Base-by-base conservation (phyloP, 129 eudicot species). In the Flaveria ramosissima region DNA sequence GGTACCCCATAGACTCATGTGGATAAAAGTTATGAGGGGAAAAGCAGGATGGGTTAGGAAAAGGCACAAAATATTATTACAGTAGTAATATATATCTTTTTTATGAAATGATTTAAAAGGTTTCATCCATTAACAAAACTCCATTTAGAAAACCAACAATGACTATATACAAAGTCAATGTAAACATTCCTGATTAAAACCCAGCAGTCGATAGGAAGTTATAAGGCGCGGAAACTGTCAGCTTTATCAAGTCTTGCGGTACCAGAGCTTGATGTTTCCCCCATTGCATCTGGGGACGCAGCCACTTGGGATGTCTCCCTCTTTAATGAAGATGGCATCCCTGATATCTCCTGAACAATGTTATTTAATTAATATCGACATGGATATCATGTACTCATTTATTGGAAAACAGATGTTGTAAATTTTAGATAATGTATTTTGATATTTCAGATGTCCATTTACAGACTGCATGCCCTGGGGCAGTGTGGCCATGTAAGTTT, bases 211-310 rank as follows among this genome's bases (percentile, higher is more conserved):
- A 57, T 57, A n/a, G 24, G 46, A 57, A 41, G 19, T 77, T 84
- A 86, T 9, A 85, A 79, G 67, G 88, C 98, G 26, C 88, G 85
- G 74, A 92, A 92, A 77, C 92, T 88, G 80, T 93, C 97, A 10
- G 84, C 42, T 81, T 90, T 86, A 53, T 93, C 97, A 64, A 90
- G 92, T 75, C 89, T 84, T 46, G 89, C 88, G 27, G 88, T 87
- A 65, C 96, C 97, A 4, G 98, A 91, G 85, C 97, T 91, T 71
- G 97, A 91, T 46, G 98, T 79, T 72, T 91, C 90, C 57, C 97
- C 96, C 93, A 85, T 85, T 56, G 85, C 87, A 85, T 85, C 92
- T 46, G 96, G 86, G 51, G 98, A 82, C 65, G 81, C 85, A 56
- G 86, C 80, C 41, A 74, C 73, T 46, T 86, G 95, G 3, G 90